Evolutionary conservation across 305 asterid genomes (phyloP), one percentile per base, ranked within the genome.

Genomic region (Euphrasia arctica): DNA sequence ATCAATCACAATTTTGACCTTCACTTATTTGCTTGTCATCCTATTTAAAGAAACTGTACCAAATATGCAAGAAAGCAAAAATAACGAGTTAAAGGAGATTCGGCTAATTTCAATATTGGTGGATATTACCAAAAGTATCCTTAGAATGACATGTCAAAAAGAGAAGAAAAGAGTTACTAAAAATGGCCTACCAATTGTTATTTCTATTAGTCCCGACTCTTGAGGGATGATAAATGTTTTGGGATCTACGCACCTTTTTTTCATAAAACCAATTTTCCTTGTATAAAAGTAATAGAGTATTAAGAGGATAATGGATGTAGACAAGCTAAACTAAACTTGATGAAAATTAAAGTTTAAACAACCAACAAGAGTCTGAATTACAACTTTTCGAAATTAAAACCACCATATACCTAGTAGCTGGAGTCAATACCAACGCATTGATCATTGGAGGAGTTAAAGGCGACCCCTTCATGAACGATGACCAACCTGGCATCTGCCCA

Each of bases 401-500:
- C 67, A 70, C 41, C 51, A 62, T 70, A 77, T 86, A 93, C 99
- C 99, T 90, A 66, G 96, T 82, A 59, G 99, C 99, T 18, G 99
- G 96, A 78, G 95, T 90, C 67, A 93, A 86, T 39, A 78, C 88
- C 85, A 93, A 65, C 5, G 87, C 83, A 70, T 75, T 83, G 80
- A 88, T 80, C 91, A 88, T 61, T 9, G 88, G 79, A 74, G 89
- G 86, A 80, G 86, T 86, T 78, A 93, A 76, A 59, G 91, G 88
- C 58, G 95, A 82, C 42, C 99, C 95, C 72, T 81, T 88, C 81
- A 88, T 74, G 56, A 90, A 76, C 63, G 99, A 88, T 70, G 99
- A 79, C 99, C 99, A 93, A 22, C 96, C 97, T 89, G 63, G 95
- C 79, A 57, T 97, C 98, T 13, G 98, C 87, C 82, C 90, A 70